Evolutionary conservation across 306 rosid species (phyloP).

Genomic region (Phaseolus lunatus): DNA sequence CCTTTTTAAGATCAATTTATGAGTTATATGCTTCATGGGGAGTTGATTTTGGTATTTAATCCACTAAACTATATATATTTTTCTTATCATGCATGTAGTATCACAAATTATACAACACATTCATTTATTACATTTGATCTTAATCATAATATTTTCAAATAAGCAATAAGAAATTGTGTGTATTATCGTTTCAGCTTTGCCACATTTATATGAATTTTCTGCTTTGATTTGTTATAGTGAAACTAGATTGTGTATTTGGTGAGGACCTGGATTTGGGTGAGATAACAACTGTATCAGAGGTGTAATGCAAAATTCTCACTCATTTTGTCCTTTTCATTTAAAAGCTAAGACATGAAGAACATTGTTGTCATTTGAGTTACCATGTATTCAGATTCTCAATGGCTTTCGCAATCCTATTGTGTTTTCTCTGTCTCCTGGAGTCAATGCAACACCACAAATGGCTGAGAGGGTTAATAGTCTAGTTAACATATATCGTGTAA

Average conservation of each 20-base stretch:
- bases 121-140: not conserved
- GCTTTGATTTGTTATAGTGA: constrained; percentile 54
- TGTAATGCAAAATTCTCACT: constrained; percentile 33
- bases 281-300: constrained; percentile 67
- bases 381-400: constrained; percentile 61
- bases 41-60: constrained; percentile 76
- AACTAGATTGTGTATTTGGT: constrained; percentile 84
- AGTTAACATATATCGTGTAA: constrained; percentile 72
- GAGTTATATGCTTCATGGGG: constrained; percentile 76
- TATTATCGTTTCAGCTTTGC: constrained; percentile 22
- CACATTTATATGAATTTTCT: constrained; percentile 32
- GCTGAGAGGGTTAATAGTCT: constrained; percentile 56
- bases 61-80: not conserved
- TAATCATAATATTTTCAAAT: constrained; percentile 1
- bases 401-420: constrained; percentile 51
- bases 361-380: not conserved
- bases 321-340: too few relatives aligned
- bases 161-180: not conserved
- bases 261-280: constrained; percentile 67
- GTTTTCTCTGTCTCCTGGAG: constrained; percentile 81
- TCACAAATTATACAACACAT: not conserved
- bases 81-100: not conserved
- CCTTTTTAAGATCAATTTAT: constrained; percentile 78
- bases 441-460: constrained; percentile 65
- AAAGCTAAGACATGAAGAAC: not conserved